Conservation (phyloP, 192 early-diverging fungal genomes). For the Mortierella hygrophila region DNA sequence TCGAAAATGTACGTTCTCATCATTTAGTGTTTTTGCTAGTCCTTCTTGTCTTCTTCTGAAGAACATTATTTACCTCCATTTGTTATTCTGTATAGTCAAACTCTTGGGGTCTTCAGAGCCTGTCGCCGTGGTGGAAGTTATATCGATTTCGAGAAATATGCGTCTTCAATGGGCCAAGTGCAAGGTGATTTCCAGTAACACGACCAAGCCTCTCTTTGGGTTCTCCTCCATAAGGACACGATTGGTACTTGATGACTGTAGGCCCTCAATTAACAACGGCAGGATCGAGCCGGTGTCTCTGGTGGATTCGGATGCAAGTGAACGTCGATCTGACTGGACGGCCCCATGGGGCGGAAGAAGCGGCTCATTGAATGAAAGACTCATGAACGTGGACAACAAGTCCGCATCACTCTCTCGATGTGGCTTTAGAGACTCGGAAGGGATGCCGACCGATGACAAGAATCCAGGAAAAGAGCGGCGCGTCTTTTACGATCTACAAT, state of each 20-base stretch:
- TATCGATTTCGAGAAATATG: conserved; percentile 4
- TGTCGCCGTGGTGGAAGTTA: conserved; percentile 13
- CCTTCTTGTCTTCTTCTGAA: neutral
- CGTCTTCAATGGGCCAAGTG: conserved; percentile 37
- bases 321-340: neutral
- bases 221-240: neutral
- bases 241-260: neutral
- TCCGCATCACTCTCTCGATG: neutral
- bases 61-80: neutral
- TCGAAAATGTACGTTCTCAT: conserved; percentile 17
- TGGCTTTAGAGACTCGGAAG: neutral
- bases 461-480: neutral
- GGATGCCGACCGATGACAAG: neutral
- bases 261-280: neutral
- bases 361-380: neutral
- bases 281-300: neutral
- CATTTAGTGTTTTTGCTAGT: neutral
- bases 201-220: conserved; percentile 26
- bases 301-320: neutral
- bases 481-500: neutral
- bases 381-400: neutral
- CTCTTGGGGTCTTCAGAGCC: conserved; percentile 42
- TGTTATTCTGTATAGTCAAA: neutral
- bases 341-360: neutral
- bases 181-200: conserved; percentile 14